A percentile compares a stretch with the other conserved stretches of the same genome.
Evolutionary conservation across 179 eudicot genomes (phyloP).

Genomic region (Drosera spatulata): DNA sequence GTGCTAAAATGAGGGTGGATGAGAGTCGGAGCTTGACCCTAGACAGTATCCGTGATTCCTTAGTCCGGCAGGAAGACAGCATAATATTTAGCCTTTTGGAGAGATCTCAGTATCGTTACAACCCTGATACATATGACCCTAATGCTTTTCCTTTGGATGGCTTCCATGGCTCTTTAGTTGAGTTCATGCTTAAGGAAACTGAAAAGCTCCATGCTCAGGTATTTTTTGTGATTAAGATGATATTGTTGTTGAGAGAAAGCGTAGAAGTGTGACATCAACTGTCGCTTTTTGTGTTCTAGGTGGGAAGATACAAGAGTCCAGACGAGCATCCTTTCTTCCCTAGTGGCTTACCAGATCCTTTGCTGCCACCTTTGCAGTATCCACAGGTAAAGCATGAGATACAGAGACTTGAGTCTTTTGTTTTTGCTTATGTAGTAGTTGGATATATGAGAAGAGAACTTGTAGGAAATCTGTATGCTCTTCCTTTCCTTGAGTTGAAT

Average conservation of each 20-base stretch:
- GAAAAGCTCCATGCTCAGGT: slow-evolving; percentile 91
- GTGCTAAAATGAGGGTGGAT: slow-evolving; percentile 48
- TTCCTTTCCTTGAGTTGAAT: too few relatives aligned
- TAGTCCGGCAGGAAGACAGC: slow-evolving; percentile 94
- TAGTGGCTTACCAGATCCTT: slow-evolving; percentile 50
- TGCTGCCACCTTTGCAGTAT: slow-evolving; percentile 75
- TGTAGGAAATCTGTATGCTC: too few relatives aligned
- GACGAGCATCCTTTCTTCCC: slow-evolving; percentile 98
- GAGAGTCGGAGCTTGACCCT: slow-evolving; percentile 73
- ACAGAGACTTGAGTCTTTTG: background rate
- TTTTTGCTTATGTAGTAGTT: background rate
- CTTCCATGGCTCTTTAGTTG: slow-evolving; percentile 64
- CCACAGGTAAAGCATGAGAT: slow-evolving; percentile 47
- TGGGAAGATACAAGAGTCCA: slow-evolving; percentile 81
- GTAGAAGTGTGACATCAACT: slow-evolving; percentile 1
- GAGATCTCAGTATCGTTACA: slow-evolving; percentile 87
- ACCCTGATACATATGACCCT: slow-evolving; percentile 70
- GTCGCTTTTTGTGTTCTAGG: slow-evolving; percentile 21
- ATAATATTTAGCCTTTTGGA: slow-evolving; percentile 82
- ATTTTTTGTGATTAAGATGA: slow-evolving; percentile 1
- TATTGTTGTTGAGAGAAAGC: background rate
- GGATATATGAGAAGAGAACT: too few relatives aligned
- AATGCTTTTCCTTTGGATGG: slow-evolving; percentile 62
- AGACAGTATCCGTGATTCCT: slow-evolving; percentile 69
- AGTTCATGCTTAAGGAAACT: slow-evolving; percentile 77